A percentile compares a stretch with the other conserved stretches of the same genome.
Conservation (phyloP, 441 rosid species). For the Eutrema salsugineum region DNA sequence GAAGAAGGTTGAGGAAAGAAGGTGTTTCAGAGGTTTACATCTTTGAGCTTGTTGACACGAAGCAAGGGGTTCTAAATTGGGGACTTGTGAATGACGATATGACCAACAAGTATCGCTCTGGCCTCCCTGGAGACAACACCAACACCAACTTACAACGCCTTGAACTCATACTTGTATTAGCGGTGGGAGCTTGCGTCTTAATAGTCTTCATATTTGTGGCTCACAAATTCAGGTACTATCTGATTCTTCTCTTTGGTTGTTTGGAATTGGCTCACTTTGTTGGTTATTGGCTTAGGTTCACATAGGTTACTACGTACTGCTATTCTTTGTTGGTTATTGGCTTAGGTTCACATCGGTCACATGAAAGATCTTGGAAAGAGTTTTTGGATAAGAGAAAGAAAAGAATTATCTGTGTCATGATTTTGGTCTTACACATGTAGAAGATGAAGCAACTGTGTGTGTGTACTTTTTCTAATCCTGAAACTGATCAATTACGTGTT, state of each 20-base stretch:
- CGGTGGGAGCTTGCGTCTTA: neutral
- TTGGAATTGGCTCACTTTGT: neutral
- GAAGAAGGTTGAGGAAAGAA: no score
- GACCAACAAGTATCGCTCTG: conserved; percentile 58
- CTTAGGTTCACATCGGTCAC: neutral
- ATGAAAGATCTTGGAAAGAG: neutral
- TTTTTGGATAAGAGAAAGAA: neutral
- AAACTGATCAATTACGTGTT: neutral
- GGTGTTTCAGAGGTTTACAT: no score
- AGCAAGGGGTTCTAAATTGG: conserved; percentile 41
- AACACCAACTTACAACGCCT: conserved; percentile 6
- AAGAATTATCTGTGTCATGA: neutral
- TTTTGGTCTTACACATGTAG: neutral
- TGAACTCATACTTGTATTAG: conserved; percentile 5
- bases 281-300: neutral
- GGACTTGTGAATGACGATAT: conserved; percentile 64
- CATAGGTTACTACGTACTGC: neutral
- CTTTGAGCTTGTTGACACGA: no score
- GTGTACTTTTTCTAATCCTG: neutral
- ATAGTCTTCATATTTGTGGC: no score
- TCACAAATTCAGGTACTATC: neutral
- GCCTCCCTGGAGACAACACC: conserved; percentile 39
- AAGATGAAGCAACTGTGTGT: neutral
- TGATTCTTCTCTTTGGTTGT: neutral
- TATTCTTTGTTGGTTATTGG: neutral